Percentiles rank a stretch among this genome's conserved stretches.
Conservation (phyloP, 768 basidiomycete genomes). For the Tulasnella sp. region DNA sequence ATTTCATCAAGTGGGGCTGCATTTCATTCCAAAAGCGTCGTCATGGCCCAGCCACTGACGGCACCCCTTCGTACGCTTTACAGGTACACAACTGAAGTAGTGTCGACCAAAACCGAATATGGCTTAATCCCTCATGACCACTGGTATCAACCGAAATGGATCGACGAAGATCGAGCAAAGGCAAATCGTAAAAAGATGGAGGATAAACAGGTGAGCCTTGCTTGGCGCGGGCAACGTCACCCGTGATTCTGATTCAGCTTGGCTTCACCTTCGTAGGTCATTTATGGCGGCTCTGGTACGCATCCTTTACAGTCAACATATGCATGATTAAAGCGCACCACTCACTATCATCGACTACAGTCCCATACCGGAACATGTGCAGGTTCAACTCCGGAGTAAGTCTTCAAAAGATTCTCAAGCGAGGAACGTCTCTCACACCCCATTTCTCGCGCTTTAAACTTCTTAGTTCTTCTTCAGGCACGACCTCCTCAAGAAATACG, state of each 20-base stretch:
- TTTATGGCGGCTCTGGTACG: constrained; percentile 28
- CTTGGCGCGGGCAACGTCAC: background rate
- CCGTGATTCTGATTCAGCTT: constrained; percentile 21
- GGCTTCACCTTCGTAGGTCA: constrained; percentile 20
- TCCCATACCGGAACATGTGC: constrained; percentile 88
- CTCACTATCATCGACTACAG: constrained; percentile 32
- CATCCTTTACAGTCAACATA: background rate
- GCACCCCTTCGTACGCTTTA: background rate
- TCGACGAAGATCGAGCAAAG: constrained; percentile 67
- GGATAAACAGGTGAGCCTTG: constrained; percentile 44
- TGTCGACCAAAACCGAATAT: constrained; percentile 58
- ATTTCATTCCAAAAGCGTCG: background rate
- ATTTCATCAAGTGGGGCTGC: constrained; percentile 57
- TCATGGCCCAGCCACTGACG: background rate
- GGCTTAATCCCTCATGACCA: constrained; percentile 56
- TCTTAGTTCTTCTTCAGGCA: constrained; percentile 78
- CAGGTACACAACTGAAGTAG: constrained; percentile 48
- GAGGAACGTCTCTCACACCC: background rate
- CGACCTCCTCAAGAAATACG: constrained; percentile 65
- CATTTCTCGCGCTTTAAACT: constrained; percentile 35
- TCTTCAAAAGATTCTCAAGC: background rate
- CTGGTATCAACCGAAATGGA: constrained; percentile 74
- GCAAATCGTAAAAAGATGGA: constrained; percentile 59
- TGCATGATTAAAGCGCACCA: background rate
- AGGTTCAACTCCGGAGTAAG: constrained; percentile 84